These are phyloP conservation scores for Aquilaria malaccensis DNA, from an alignment of 345 rosid genomes.

Conservation along the genomic window DNA sequence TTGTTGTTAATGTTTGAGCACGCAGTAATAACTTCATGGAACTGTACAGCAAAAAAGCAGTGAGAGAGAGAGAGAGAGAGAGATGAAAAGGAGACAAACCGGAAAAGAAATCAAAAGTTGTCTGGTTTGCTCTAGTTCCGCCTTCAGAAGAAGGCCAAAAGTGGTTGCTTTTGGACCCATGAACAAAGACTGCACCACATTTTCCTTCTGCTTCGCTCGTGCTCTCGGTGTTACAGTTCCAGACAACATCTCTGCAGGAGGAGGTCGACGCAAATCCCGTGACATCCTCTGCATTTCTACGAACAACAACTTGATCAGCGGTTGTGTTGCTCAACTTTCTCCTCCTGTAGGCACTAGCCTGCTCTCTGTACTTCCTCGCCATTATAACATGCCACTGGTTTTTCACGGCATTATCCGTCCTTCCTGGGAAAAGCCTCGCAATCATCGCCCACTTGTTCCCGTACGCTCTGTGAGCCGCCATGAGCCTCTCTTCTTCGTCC, in stretches of 20 bases:
- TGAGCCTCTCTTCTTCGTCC: slow-evolving; percentile 40
- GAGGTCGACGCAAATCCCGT: neutral
- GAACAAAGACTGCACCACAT: slow-evolving; percentile 16
- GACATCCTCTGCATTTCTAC: slow-evolving; percentile 14
- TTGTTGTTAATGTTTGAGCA: too few species aligned
- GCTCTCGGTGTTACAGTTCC: slow-evolving; percentile 8
- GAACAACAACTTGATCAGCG: slow-evolving; percentile 15
- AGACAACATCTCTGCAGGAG: slow-evolving; percentile 3
- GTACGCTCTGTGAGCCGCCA: slow-evolving; percentile 50
- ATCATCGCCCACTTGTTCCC: slow-evolving; percentile 71
- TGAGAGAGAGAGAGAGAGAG: slow-evolving; percentile 1
- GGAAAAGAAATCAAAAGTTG: slow-evolving; percentile 24
- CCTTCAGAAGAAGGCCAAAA: slow-evolving; percentile 3
- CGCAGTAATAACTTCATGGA: too few species aligned
- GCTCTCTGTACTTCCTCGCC: slow-evolving; percentile 53
- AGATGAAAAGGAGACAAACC: slow-evolving; percentile 21
- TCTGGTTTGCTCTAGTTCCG: slow-evolving; percentile 14
- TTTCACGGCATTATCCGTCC: slow-evolving; percentile 63
- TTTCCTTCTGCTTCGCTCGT: neutral
- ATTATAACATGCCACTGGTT: slow-evolving; percentile 70
- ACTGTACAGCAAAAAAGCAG: neutral
- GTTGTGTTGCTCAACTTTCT: slow-evolving; percentile 13
- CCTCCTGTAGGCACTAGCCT: slow-evolving; percentile 28
- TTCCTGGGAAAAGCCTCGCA: slow-evolving; percentile 51
- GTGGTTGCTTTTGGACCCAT: slow-evolving; percentile 22